Base-by-base conservation (phyloP, 441 rosid genomes). In the Monsonia emarginata region DNA sequence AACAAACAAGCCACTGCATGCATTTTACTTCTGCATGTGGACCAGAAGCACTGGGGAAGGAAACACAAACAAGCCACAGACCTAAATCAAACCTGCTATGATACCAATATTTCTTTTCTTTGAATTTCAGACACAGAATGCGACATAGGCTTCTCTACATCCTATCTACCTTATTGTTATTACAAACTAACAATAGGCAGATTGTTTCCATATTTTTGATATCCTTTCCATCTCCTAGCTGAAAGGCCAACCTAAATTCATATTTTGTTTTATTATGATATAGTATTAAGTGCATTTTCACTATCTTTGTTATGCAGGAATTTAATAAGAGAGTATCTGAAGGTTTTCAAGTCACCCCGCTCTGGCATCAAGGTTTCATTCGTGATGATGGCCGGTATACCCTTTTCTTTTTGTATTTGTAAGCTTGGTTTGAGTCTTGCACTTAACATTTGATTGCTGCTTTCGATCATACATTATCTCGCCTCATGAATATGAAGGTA, bases 311-410 rank as follows among this genome's bases (percentile, higher is more conserved):
- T 68, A 28, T 18, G 61, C 69, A 93, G 98, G 98, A 88, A 60
- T 93, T 93, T 66, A 83, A 79, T 60, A 72, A 62, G 63, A 84
- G 82, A 72, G 96, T 93, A 36, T 75, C 66, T 11, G 87, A 93
- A 86, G 98, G 98, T 64, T 93, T 90, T 76, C 98, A 93, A 85
- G 97, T 83, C 58, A 90, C 81, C 63, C 98, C 98, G 65, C 69
- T 87, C 65, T 93, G 98, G 97, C 83, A 93, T 81, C 97, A 93
- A 84, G 98, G 98, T 66, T 87, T 75, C 77, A 90, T 93, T 73
- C 71, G 75, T 44, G 96, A 90, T 77, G 96, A 90, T 81, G 98
- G 97, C 76, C 83, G 97, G 98, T 93, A 70, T 11, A 67, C 21
- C 32, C 75, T 54, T 66, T 30, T 34, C 54, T 73, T 42, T 60